A percentile compares a stretch with the other conserved stretches of the same genome.
Conservation (phyloP, 225 moss, liverwort and hornwort genomes). For the Sphagnum contortum region DNA sequence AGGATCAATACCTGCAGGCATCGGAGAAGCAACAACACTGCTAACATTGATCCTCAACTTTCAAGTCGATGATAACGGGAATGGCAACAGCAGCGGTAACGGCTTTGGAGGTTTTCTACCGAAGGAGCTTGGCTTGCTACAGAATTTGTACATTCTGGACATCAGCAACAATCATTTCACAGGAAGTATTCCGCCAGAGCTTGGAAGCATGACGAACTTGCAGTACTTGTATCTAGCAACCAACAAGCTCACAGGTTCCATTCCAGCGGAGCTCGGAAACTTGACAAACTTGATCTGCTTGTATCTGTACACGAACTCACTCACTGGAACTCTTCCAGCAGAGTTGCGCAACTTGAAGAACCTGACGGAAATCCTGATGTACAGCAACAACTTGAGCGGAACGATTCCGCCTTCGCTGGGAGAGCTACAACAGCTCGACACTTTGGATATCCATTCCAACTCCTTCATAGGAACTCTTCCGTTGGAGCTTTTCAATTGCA, state of each 20-base stretch:
- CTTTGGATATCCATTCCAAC: slow-evolving; percentile 7
- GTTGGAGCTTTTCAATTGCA: background rate
- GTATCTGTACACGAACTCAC: slow-evolving; percentile 6
- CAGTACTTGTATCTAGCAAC: background rate
- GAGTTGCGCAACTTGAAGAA: slow-evolving; percentile 7
- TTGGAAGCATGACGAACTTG: slow-evolving; percentile 8
- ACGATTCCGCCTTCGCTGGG: slow-evolving; percentile 14
- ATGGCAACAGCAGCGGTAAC: background rate
- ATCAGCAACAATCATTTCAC: slow-evolving; percentile 32
- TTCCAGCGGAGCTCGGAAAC: slow-evolving; percentile 13
- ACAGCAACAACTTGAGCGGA: slow-evolving; percentile 3
- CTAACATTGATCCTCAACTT: slow-evolving; percentile 26
- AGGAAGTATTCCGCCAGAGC: slow-evolving; percentile 15
- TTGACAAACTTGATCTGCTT: background rate
- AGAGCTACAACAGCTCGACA: slow-evolving; percentile 3
- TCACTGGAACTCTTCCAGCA: slow-evolving; percentile 13
- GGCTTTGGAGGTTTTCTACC: slow-evolving; percentile 43
- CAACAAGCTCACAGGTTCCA: slow-evolving; percentile 10
- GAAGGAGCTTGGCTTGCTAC: slow-evolving; percentile 30
- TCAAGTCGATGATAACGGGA: slow-evolving; percentile 15
- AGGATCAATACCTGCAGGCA: slow-evolving; percentile 41
- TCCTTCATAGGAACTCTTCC: slow-evolving; percentile 13
- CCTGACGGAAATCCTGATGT: slow-evolving; percentile 3
- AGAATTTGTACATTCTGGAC: slow-evolving; percentile 21
- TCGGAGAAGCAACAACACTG: slow-evolving; percentile 46